phyloP scores from a whole-genome alignment of 208 protist species.

The Ichthyophonus hoferi region DNA sequence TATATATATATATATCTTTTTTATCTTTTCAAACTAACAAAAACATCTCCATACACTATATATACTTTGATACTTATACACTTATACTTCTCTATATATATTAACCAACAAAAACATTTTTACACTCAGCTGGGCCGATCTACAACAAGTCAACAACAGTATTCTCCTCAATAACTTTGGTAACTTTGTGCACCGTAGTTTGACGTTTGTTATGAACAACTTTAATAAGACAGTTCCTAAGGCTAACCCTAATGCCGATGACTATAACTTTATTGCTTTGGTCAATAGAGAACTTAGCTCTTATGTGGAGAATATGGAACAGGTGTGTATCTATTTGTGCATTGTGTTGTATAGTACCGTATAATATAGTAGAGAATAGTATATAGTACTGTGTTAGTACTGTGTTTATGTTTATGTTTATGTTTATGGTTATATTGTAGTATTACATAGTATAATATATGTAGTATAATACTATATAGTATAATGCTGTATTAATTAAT shows the following conservation, averaged over 20 bases:
- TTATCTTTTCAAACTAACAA: too few species aligned
- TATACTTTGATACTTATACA: neutral
- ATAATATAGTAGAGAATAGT: too few species aligned
- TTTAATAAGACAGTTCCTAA: slow-evolving; percentile 22
- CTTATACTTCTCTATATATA: neutral
- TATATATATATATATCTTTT: too few species aligned
- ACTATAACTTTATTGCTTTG: slow-evolving; percentile 10
- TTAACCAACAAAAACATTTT: neutral
- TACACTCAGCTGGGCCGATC: slow-evolving; percentile 59
- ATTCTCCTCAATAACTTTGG: slow-evolving; percentile 71
- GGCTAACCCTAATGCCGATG: neutral
- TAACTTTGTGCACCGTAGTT: slow-evolving; percentile 68
- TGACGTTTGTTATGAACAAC: slow-evolving; percentile 52
- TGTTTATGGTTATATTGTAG: too few species aligned
- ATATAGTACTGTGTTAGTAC: too few species aligned
- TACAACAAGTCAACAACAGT: slow-evolving; percentile 58
- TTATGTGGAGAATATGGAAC: slow-evolving; percentile 18
- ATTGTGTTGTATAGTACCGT: too few species aligned
- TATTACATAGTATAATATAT: too few species aligned
- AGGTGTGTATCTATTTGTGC: neutral
- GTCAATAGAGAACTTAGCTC: neutral
- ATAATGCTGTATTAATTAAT: too few species aligned
- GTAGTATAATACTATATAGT: too few species aligned
- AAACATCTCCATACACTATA: too few species aligned
- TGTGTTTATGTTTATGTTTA: too few species aligned